These are phyloP conservation scores for Hyphopichia fennica DNA, from an alignment of 1,139 yeast species.

Conservation along the genomic window DNA sequence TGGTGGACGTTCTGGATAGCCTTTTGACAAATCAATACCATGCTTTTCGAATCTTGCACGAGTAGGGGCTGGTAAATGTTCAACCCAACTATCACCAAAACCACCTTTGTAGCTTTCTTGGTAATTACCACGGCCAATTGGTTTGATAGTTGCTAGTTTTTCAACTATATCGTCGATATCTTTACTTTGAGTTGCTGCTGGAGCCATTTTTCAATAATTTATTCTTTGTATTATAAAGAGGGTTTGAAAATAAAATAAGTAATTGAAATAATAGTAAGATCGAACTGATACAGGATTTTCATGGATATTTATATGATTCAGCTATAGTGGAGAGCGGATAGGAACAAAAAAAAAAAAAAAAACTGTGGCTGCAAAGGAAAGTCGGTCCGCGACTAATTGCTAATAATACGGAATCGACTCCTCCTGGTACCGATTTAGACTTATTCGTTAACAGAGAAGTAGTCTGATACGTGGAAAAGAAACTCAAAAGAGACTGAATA, in stretches of 20 bases:
- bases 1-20: slow-evolving; percentile 44
- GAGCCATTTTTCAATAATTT: slow-evolving; percentile 3
- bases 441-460: too few species aligned
- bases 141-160: slow-evolving; percentile 60
- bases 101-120: slow-evolving; percentile 10
- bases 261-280: too few species aligned
- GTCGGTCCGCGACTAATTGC: not conserved
- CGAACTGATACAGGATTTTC: not conserved
- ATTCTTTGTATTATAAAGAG: not conserved
- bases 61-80: slow-evolving; percentile 36
- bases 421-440: too few species aligned
- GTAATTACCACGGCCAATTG: slow-evolving; percentile 6
- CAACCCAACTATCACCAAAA: slow-evolving; percentile 15
- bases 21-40: slow-evolving; percentile 42
- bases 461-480: too few species aligned
- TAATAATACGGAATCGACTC: not conserved
- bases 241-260: too few species aligned
- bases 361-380: slow-evolving; percentile 6
- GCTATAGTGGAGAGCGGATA: not conserved
- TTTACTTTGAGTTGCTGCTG: slow-evolving; percentile 35
- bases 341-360: too few species aligned
- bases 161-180: slow-evolving; percentile 90
- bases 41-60: slow-evolving; percentile 30
- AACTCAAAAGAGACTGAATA: too few species aligned
- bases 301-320: not conserved